Base-by-base conservation (phyloP, 805 yeast species). In the Kluyveromyces wickerhamii region DNA sequence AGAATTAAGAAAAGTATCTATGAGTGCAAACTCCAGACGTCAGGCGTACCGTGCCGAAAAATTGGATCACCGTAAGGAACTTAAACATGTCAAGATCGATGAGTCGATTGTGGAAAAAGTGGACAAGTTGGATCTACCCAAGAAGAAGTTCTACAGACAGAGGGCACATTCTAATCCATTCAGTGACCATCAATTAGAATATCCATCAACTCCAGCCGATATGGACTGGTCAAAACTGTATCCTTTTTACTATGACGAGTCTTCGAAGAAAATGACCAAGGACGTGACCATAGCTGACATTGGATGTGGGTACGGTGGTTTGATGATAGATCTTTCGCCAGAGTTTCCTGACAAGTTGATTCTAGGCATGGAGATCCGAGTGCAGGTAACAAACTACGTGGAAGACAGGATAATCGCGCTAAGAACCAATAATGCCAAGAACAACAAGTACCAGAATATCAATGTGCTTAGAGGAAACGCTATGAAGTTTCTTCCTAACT, bases 81-180 rank as follows among this genome's bases (percentile, higher is more conserved):
- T 68, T 34, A 71, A 71, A 42, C 65, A 65, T 45, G 75, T 66
- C 5, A 60, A 60, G 31, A 65, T 70, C 32, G 67, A 61, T 39
- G 68, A 61, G 24, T 49, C 44, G 4, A 43, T 55, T 14, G 43
- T 39, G 12, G 42, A 45, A 9, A 40, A 33, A 22, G 27, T 26
- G 11, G 45, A 47, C 13, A 47, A 46, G 19, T 43, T 60, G 13
- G 77, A 78, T 39, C 64, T 87, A 33, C 96, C 96, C 33, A 72
- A 77, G 52, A 82, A 92, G 57, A 72, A 92, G 48, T 92, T 72
- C 54, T 92, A 92, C 59, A 74, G 98, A 57, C 98, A 92, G 62
- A 67, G 98, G 60, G 98, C 98, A 1, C 98, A 92, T 55, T 87
- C 96, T 2, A 92, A 92, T 54, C 97, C 97, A 15, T 92, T 92